A percentile compares a stretch with the other conserved stretches of the same genome.
These are phyloP conservation scores for Odonthalia washingtoniensis DNA, from an alignment of 31 red algal genomes.

Conservation along the genomic window DNA sequence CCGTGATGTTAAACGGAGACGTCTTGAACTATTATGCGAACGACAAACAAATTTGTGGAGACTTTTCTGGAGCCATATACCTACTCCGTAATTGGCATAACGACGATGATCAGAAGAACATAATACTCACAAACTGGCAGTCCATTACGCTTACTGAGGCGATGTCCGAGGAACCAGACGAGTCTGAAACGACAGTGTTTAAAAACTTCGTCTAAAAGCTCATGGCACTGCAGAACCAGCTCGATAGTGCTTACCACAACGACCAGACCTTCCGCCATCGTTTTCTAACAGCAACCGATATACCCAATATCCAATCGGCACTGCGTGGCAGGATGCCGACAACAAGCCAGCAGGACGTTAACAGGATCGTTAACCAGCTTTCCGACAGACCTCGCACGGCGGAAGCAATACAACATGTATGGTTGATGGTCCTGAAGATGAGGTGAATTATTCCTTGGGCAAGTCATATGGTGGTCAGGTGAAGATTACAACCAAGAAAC, in stretches of 20 bases:
- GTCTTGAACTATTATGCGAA: not conserved
- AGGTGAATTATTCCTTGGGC: not conserved
- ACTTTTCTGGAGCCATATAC: not conserved
- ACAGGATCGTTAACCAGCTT: not conserved
- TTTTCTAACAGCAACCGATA: constrained; percentile 7
- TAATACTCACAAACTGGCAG: not conserved
- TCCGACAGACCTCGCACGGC: not conserved
- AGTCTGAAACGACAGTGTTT: not conserved
- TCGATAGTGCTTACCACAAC: not conserved
- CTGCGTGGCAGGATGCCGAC: constrained; percentile 13
- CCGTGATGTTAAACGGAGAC: too few relatives aligned
- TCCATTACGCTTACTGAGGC: not conserved
- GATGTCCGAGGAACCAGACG: constrained; percentile 13
- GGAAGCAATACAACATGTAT: not conserved
- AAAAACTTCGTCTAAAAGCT: not conserved
- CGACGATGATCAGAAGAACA: not conserved
- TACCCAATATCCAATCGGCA: not conserved
- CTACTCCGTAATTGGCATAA: not conserved
- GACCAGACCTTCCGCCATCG: constrained; percentile 13
- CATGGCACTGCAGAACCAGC: constrained; percentile 6
- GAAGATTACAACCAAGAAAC: too few relatives aligned
- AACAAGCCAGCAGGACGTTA: constrained; percentile 4
- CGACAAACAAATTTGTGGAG: not conserved
- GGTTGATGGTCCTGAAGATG: not conserved
- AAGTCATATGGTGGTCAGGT: not conserved